Evolutionary conservation across 2,329 filamentous ascomycete species (phyloP).

Genomic region (Colletotrichum sansevieriae): DNA sequence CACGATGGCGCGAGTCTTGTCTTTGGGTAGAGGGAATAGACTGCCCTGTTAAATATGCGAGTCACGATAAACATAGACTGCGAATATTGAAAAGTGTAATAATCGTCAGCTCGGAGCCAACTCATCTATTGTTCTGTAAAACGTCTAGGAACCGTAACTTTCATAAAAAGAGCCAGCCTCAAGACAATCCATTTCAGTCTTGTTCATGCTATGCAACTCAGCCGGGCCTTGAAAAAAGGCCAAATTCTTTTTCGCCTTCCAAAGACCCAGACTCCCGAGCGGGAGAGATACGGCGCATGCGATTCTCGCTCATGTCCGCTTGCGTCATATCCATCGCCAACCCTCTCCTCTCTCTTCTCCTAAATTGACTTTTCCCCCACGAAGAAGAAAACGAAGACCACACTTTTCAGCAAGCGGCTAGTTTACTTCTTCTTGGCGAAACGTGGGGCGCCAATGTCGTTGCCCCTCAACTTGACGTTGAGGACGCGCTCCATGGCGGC

Average conservation of each 20-base stretch:
- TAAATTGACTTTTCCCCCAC: neutral
- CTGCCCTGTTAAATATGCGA: neutral
- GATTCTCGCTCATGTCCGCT: conserved; percentile 1
- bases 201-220: conserved; percentile 39
- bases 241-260: conserved; percentile 21
- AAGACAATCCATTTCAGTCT: conserved; percentile 31
- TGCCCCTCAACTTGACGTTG: conserved; percentile 88
- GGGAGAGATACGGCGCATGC: conserved; percentile 10
- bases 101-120: conserved; percentile 39
- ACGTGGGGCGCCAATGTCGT: conserved; percentile 86
- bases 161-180: conserved; percentile 37
- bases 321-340: conserved; percentile 2
- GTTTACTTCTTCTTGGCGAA: conserved; percentile 78
- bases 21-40: too few relatives aligned
- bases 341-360: conserved; percentile 13
- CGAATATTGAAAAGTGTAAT: conserved; percentile 24
- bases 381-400: neutral
- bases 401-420: neutral
- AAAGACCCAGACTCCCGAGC: conserved; percentile 37
- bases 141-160: conserved; percentile 41
- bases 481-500: conserved; percentile 83
- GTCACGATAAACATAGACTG: conserved; percentile 8
- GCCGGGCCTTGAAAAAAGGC: conserved; percentile 25
- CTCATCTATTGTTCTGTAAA: conserved; percentile 42
- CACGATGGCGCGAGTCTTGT: neutral